Conservation (phyloP, 75 land plant species). For the Sequoiadendron giganteum region DNA sequence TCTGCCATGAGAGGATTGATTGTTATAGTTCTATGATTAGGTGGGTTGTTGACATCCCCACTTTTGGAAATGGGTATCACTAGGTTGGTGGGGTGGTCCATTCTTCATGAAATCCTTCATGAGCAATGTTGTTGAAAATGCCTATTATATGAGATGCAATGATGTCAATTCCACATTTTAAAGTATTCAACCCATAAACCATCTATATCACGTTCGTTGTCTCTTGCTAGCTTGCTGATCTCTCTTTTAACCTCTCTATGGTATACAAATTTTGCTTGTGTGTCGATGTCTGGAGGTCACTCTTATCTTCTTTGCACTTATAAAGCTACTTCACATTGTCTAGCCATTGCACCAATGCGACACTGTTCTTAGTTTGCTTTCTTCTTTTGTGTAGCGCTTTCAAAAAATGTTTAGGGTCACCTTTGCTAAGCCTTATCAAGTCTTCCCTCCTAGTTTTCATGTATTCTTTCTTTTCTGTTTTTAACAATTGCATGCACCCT, state of each 20-base stretch:
- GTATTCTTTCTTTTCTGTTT: background rate
- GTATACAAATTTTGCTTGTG: background rate
- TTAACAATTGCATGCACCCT: background rate
- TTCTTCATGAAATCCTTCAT: background rate
- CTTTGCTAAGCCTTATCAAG: background rate
- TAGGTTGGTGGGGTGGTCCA: background rate
- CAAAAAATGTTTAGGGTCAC: background rate
- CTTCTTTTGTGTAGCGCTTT: background rate
- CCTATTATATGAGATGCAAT: background rate
- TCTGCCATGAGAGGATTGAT: background rate
- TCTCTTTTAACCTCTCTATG: background rate
- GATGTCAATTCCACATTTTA: background rate
- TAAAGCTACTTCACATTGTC: background rate
- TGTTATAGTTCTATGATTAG: background rate
- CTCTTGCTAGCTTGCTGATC: background rate
- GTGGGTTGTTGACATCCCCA: background rate
- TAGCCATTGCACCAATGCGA: background rate
- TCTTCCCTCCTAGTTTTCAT: background rate
- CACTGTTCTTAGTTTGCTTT: background rate
- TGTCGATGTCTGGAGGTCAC: background rate
- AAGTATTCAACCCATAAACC: background rate
- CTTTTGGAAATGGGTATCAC: background rate
- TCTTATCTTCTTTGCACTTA: background rate
- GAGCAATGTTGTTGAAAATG: background rate
- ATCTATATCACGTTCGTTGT: background rate